Base-by-base conservation (phyloP, 768 basidiomycete genomes). In the Strobilomyces dryophilus region DNA sequence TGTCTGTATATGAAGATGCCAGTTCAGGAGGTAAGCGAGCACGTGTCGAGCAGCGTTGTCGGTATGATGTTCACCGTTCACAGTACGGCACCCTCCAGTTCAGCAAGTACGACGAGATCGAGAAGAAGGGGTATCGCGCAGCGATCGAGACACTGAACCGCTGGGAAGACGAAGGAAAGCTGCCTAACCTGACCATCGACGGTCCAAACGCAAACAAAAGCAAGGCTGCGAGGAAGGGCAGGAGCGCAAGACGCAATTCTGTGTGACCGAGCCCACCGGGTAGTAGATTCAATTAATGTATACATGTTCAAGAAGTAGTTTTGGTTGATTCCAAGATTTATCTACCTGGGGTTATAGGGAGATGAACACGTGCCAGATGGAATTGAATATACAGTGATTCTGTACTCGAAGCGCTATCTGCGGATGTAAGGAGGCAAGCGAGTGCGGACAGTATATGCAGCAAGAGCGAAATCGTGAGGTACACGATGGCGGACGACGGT, bases 1-100 rank as follows among this genome's bases (percentile, higher is more conserved):
- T 95, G 92, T 64, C 73, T 98, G 42, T 98, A 99, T 65, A 85
- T 97, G 70, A 81, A 83, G 54, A 90, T 98, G 88, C 97, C 97
- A 0, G 95, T 99, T 12, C 92, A 97, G 58, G 84, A 91, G 72
- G 90, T 91, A 61, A 56, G 76, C 63, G 15, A 56, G 76, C 63
- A 18, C n/a, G 29, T 7, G 10, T 39, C 31, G n/a, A 47, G 35
- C 6, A 27, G 29, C 48, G 45, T 17, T 15, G 24, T 47, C 10
- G 37, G 20, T 50, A 32, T 15, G 20, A 24, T 50, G 29, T 47
- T 45, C 24, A 51, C 54, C 41, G 31, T 49, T 49, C n/a, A 53
- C 65, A 93, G 85, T 98, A 89, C 60, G 92, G 93, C 5, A 98
- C 94, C 6, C 76, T 98, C 24, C 90, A 95, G 66, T 95, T 92